Evolutionary conservation across 257 asterid genomes (phyloP).

Genomic region (Lavandula angustifolia): DNA sequence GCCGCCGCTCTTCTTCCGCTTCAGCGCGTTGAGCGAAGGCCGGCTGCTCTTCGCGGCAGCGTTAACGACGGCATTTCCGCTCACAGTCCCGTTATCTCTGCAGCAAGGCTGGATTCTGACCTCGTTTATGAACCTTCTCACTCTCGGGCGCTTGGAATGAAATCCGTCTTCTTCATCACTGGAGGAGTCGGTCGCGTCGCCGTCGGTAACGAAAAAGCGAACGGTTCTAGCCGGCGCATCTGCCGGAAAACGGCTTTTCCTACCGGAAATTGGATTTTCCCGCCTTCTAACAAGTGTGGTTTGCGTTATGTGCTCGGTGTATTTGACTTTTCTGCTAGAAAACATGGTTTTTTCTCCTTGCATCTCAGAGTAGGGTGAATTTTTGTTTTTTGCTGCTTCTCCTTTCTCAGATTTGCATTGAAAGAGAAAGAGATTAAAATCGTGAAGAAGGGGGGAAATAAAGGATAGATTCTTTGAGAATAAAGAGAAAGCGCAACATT

Average conservation of each 20-base stretch:
- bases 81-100: conserved; percentile 15
- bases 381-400: too few relatives aligned
- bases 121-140: conserved; percentile 66
- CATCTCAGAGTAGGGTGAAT: conserved; percentile 28
- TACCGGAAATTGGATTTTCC: conserved; percentile 29
- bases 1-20: conserved; percentile 46
- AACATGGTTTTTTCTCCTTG: conserved; percentile 34
- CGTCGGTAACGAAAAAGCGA: conserved; percentile 72
- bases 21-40: conserved; percentile 27
- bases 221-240: conserved; percentile 47
- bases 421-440: conserved; percentile 42
- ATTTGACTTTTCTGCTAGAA: conserved; percentile 44
- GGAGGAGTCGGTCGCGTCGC: conserved; percentile 91
- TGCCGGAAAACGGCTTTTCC: conserved; percentile 30
- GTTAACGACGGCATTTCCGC: conserved; percentile 25
- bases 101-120: conserved; percentile 50
- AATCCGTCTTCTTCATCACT: conserved; percentile 62
- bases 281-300: conserved; percentile 42
- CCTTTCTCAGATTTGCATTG: conserved; percentile 66
- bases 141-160: conserved; percentile 43
- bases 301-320: conserved; percentile 55
- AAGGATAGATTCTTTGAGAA: conserved; percentile 44
- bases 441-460: conserved; percentile 29
- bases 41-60: conserved; percentile 27
- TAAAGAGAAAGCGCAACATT: conserved; percentile 60